Base-by-base conservation (phyloP, 2,329 filamentous ascomycete species). In the Talaromyces sp. region DNA sequence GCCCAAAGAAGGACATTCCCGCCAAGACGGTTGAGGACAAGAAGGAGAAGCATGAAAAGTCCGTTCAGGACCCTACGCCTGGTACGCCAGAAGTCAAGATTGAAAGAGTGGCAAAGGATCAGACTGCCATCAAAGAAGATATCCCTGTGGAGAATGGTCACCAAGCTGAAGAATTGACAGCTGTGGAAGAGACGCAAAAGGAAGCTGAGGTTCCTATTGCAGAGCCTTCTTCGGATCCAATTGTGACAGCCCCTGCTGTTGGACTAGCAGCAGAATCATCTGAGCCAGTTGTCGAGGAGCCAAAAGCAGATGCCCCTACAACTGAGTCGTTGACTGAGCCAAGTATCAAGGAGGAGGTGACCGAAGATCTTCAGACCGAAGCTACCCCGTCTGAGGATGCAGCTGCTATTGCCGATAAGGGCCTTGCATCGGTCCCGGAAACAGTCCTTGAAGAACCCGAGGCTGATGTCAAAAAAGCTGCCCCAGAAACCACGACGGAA, bases 1-100 rank as follows among this genome's bases (percentile, higher is more conserved):
- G 61, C 15, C 65, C 53, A n/a, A 66, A 63, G 31, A 67, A 53
- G 5, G 65, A 61, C 6, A 49, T n/a, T 56, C 31, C 54, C 7
- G 34, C 45, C 5, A 51, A 66, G 25, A 45, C 45, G 2, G 58
- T 25, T 10, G 54, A 59, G 7, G n/a, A 53, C n/a, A 49, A 49
- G 13, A 36, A 19, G 17, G 53, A 51, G 19, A 62, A 27, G 11
- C 59, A 58, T 36, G 36, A n/a, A 13, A 51, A 34, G 3, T n/a
- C 53, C 17, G 3, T n/a, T 27, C 60, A 27, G 22, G 53, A 65
- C 15, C 5, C 43, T 17, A 34, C 27, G 5, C 27, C 40, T 59
- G 43, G 34, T 40, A 34, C 43, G 5, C 38, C 19, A 13, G 19
- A 65, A 63, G 51, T 27, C 36, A 53, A 58, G 38, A 56, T 38